Base-by-base conservation (phyloP, 2,329 filamentous ascomycete genomes). In the Lachnellula hyalina region DNA sequence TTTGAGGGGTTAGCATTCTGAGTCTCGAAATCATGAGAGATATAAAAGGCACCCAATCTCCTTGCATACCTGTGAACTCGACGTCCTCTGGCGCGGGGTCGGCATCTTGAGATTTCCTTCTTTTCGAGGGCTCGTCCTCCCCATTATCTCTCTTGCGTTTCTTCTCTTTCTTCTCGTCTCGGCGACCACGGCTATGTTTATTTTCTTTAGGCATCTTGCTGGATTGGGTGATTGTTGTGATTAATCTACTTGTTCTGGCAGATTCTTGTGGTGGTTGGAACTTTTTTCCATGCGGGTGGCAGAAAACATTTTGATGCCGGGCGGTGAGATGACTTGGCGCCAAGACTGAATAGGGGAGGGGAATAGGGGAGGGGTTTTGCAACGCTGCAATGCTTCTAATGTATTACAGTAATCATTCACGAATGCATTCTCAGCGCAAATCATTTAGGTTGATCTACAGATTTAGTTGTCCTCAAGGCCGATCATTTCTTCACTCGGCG, bases 131-230 rank as follows among this genome's bases (percentile, higher is more conserved):
- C 21, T 74, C 70, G 48, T 71, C 71, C 21, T 73, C 70, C 52
- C 69, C 70, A 41, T 72, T 68, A 42, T 80, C 77, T 47, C 74
- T 73, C 65, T 78, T 78, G 38, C 74, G 65, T 68, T 82, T 56
- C 23, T 65, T 82, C 63, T 74, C 71, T 60, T 75, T 77, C 68
- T 74, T 74, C 62, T 71, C 71, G 55, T 75, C 76, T 63, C 75
- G 77, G 63, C 81, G 77, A 55, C 81, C 75, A 58, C 81, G 77
- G 61, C 78, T 77, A 67, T 82, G 81, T 68, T 78, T 81, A 63
- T 78, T 72, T 67, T 83, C 80, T 67, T 78, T 80, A 49, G 82
- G 81, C 82, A 85, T 85, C 40, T 45, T 63, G 51, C 49, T 14
- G 36, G 36, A 15, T 38, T 42, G 40, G 40, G 15, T 17, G 9